Percentiles rank a stretch among this genome's conserved stretches.
These are phyloP conservation scores for Colletotrichum trifolii DNA, from an alignment of 2,329 filamentous ascomycete genomes.

Conservation along the genomic window DNA sequence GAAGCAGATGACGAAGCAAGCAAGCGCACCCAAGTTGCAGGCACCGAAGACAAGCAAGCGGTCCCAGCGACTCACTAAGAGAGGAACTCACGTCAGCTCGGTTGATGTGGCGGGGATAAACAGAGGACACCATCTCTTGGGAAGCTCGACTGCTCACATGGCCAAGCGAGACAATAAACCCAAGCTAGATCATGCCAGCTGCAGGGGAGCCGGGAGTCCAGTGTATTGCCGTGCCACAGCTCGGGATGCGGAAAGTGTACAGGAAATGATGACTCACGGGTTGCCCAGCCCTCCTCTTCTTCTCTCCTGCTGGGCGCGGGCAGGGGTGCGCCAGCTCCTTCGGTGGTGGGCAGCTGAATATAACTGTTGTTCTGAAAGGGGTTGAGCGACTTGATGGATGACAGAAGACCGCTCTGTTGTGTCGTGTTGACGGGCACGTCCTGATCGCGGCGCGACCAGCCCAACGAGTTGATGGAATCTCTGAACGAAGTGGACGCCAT, in stretches of 20 bases:
- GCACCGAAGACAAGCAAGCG: conserved; percentile 90
- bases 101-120: conserved; percentile 37
- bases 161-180: conserved; percentile 43
- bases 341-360: conserved; percentile 88
- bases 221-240: conserved; percentile 15
- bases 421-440: conserved; percentile 81
- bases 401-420: conserved; percentile 78
- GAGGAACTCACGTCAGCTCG: conserved; percentile 44
- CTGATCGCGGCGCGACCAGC: conserved; percentile 88
- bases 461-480: conserved; percentile 93
- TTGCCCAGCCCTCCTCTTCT: conserved; percentile 96
- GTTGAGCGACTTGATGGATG: conserved; percentile 85
- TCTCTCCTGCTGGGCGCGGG: conserved; percentile 87
- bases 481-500: conserved; percentile 93
- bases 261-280: conserved; percentile 74
- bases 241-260: conserved; percentile 39
- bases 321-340: conserved; percentile 83
- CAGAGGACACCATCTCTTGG: conserved; percentile 37
- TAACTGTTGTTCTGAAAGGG: conserved; percentile 89
- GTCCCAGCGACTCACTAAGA: conserved; percentile 95
- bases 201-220: conserved; percentile 49
- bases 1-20: conserved; percentile 95
- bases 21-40: conserved; percentile 88
- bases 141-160: conserved; percentile 50
- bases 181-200: conserved; percentile 57